Base-by-base conservation (phyloP, 2,329 filamentous ascomycete species). In the Chrysoporthe puriensis region DNA sequence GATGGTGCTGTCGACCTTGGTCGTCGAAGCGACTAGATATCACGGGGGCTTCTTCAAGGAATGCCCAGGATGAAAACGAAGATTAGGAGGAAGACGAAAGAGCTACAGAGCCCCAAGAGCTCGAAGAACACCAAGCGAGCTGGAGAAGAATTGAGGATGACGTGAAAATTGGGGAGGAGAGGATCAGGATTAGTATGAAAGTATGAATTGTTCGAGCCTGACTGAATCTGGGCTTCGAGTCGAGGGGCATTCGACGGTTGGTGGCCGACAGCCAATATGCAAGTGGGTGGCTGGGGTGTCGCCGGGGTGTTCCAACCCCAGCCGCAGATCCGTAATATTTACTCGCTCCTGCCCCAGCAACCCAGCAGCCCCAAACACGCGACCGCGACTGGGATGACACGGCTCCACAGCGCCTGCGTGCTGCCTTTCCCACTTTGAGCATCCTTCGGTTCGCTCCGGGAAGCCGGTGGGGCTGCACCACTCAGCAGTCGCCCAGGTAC, bases 281-380 rank as follows among this genome's bases (percentile, higher is more conserved):
- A 66, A 34, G 57, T 61, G 58, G 64, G 66, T 64, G 66, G 64
- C 58, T 54, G 63, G 52, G 57, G 59, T 48, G 21, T 48, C 21
- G 59, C 59, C 59, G 59, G 59, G 59, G 59, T 32, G 42, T 34
- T 61, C 63, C 63, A 46, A 54, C 63, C 21, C 40, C 54, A 58
- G 32, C 54, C 42, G 26, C 61, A 13, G 40, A 61, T 61, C 43
- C 43, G 52, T 26, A 34, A 44, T 68, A 59, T 68, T 63, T 66
- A 69, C 65, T 63, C 50, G 63, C 44, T 42, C 40, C 63, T 66
- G 52, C 63, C 44, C 67, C 63, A 69, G 32, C 67, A 64, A 69
- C 54, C 54, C 21, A 40, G 21, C 56, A 48, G n/a, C 57, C 26
- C 3, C 48, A 44, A 60, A 61, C 48, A 21, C 63, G 63, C 26